Percentiles rank a stretch among this genome's conserved stretches.
These are phyloP conservation scores for Citrullus amarus DNA, from an alignment of 306 rosid genomes.

Conservation along the genomic window DNA sequence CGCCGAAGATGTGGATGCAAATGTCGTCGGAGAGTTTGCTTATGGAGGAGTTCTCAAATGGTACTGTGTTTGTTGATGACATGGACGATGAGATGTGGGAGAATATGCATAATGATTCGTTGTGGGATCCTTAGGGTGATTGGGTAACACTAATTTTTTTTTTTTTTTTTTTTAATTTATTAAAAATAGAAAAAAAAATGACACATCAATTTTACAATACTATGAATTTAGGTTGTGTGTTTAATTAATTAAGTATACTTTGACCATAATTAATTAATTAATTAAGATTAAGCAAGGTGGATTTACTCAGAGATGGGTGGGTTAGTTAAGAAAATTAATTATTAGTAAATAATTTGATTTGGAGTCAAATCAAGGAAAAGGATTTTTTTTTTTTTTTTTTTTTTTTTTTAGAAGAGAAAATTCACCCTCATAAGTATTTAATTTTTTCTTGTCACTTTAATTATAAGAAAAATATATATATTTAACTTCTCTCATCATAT, in stretches of 20 bases:
- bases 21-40: slow-evolving; percentile 30
- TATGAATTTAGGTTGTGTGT: not conserved
- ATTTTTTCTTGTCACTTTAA: not conserved
- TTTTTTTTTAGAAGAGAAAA: not conserved
- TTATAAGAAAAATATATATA: not conserved
- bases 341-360: not conserved
- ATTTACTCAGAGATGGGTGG: not conserved
- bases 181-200: not conserved
- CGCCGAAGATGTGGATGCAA: slow-evolving; percentile 91
- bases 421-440: not conserved
- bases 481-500: not conserved
- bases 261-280: slow-evolving; percentile 1
- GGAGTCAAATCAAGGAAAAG: not conserved
- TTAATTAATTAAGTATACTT: not conserved
- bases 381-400: not conserved
- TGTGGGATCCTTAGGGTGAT: slow-evolving; percentile 30
- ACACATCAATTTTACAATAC: not conserved
- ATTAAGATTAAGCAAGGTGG: not conserved
- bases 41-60: not conserved
- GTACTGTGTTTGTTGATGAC: not conserved
- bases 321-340: not conserved
- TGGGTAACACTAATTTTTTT: not conserved
- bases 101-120: slow-evolving; percentile 21
- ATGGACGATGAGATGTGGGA: slow-evolving; percentile 13
- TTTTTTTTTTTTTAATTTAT: not conserved